A percentile compares a stretch with the other conserved stretches of the same genome.
Conservation (phyloP, 371 early-diverging fungal genomes). For the Sporodiniella umbellata region DNA sequence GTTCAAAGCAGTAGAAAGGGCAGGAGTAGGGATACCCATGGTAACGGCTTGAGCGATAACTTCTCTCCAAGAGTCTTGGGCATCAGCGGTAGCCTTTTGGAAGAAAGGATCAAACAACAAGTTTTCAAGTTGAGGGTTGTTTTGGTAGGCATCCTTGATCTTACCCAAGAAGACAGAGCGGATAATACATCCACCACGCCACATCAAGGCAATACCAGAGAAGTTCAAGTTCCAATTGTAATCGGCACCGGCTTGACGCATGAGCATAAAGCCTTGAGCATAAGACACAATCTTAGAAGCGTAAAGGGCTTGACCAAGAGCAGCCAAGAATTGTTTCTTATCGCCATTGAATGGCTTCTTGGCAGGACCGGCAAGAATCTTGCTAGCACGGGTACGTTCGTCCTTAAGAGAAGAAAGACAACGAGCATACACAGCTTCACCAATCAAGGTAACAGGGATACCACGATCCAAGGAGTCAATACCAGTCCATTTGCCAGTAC, state of each 20-base stretch:
- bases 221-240: constrained; percentile 96
- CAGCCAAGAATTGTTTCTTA: constrained; percentile 80
- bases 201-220: constrained; percentile 96
- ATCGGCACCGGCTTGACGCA: constrained; percentile 92
- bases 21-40: constrained; percentile 92
- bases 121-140: constrained; percentile 83
- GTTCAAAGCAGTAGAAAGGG: constrained; percentile 87
- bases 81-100: constrained; percentile 81
- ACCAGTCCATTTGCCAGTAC: constrained; percentile 99
- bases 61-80: constrained; percentile 87
- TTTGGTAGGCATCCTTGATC: constrained; percentile 91
- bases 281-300: constrained; percentile 98
- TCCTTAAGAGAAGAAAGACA: constrained; percentile 94
- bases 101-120: constrained; percentile 94
- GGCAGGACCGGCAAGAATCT: constrained; percentile 77
- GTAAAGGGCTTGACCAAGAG: constrained; percentile 91
- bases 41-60: constrained; percentile 82
- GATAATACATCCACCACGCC: constrained; percentile 99
- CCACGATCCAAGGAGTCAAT: constrained; percentile 92
- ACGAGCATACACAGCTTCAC: constrained; percentile 97
- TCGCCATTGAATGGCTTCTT: constrained; percentile 73
- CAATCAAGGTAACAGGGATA: constrained; percentile 94
- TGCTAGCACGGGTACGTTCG: constrained; percentile 88
- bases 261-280: constrained; percentile 98
- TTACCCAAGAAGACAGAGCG: constrained; percentile 92